Base-by-base conservation (phyloP, 2,329 filamentous ascomycete species). In the Cryphonectria parasitica region DNA sequence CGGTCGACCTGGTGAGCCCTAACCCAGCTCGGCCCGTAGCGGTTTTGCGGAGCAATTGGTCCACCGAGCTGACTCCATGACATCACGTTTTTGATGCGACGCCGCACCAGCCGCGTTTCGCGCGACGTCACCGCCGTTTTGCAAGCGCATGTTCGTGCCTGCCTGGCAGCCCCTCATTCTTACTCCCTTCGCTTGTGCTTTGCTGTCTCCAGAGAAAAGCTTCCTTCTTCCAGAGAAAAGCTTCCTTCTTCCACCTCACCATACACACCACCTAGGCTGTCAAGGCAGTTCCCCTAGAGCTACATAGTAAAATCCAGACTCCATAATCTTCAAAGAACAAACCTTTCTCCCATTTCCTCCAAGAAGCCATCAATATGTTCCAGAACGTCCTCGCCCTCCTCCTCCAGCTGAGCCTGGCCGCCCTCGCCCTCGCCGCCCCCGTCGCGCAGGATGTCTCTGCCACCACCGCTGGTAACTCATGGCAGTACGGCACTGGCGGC, bases 401-500 rank as follows among this genome's bases (percentile, higher is more conserved):
- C 73, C 80, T 89, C 71, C 86, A 88, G 79, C 83, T 88, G 74
- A 84, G 81, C 75, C 82, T 86, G 75, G 81, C 86, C 66, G 78
- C 82, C 58, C 77, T 87, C 69, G 82, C 84, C 63, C 79, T 83
- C 69, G 87, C 86, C 31, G 86, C 86, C 2, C 84, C 85, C 64
- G 70, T 84, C 45, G 77, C 76, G 19, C 77, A 80, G 58, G 79
- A 79, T 10, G 78, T 82, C 45, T 74, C 83, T 11, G 79, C 78
- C 19, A 78, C 80, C 10, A 79, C 78, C 28, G 77, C 74, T 60
- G 78, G 78, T 43, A 82, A 85, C 74, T 79, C 85, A 13, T 88
- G 86, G 85, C 84, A 88, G 69, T 89, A 88, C 64, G 88, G 88
- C 56, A 87, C 86, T 1, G 88, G 89, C 36, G 89, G 89, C 22